Base-by-base conservation (phyloP, 306 rosid genomes). In the Vicia villosa region DNA sequence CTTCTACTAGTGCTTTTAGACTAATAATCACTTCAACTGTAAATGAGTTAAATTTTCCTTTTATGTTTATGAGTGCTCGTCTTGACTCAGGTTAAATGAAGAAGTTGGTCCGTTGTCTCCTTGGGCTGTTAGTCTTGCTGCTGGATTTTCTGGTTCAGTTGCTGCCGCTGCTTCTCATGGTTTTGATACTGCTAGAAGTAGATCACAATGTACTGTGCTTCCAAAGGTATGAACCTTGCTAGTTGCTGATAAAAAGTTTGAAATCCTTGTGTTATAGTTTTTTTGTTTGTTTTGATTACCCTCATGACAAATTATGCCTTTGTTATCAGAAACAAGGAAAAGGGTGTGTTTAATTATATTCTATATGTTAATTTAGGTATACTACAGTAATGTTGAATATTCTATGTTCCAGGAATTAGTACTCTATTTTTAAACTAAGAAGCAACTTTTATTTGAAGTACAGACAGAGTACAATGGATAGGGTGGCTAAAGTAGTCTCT, bases 141-240 rank as follows among this genome's bases (percentile, higher is more conserved):
- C 96, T 45, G 98, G 97, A 69, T 74, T 94, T 71, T 94, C 98
- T 34, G 96, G 88, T 54, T 83, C 92, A 68, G 69, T 90, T 82
- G 98, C 91, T 36, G 98, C 90, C 7, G 97, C 96, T 74, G 97
- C 92, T 80, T 90, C 98, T 79, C 98, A 90, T 77, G 71, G 95
- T 80, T 94, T 94, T 46, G 98, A 94, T 83, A 90, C 96, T 26
- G 83, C 98, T 62, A 88, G 83, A 66, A 87, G 84, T 70, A 87
- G 96, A 80, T 84, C 91, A 40, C 89, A 82, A 57, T 90, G 96
- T 66, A 79, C 73, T 6, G 96, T 94, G 74, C 67, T 88, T 13
- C 91, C 98, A 28, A 94, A 88, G 98, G 98, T 92, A 63, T 37
- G 34, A 24, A 38, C 30, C 49, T 34, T 67, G 19, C 40, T 71